Percentiles rank a stretch among this genome's conserved stretches.
These are phyloP conservation scores for Erythrobasidium hasegawianum DNA, from an alignment of 1,284 basidiomycete species.

Conservation along the genomic window DNA sequence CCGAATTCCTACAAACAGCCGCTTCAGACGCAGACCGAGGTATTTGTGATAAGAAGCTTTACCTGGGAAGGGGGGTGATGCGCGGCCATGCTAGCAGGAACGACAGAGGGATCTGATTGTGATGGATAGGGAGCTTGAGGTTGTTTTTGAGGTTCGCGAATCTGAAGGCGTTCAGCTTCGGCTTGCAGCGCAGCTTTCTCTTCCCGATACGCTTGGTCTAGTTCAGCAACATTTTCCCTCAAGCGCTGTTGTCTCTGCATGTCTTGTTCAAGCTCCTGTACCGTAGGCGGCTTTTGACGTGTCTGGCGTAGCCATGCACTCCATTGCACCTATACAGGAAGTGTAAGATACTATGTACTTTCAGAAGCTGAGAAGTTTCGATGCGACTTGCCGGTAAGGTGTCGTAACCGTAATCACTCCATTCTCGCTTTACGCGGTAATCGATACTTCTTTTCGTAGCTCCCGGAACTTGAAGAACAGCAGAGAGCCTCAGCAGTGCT, in stretches of 20 bases:
- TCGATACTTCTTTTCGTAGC: conserved; percentile 11
- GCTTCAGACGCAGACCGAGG: too few species aligned
- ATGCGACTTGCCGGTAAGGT: conserved; percentile 11
- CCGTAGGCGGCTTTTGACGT: conserved; percentile 22
- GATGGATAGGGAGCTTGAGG: conserved; percentile 15
- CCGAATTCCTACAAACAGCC: conserved; percentile 13
- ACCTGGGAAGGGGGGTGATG: conserved; percentile 28
- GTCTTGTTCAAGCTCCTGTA: conserved; percentile 29
- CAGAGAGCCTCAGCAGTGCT: background rate
- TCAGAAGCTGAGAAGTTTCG: background rate
- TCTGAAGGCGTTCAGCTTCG: conserved; percentile 19
- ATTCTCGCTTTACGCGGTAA: conserved; percentile 33
- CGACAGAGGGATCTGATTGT: conserved; percentile 21
- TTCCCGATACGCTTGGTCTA: conserved; percentile 21
- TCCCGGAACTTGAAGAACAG: conserved; percentile 9
- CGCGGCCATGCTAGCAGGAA: conserved; percentile 20
- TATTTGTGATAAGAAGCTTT: too few species aligned
- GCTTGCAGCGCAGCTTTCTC: conserved; percentile 14
- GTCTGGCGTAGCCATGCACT: conserved; percentile 29
- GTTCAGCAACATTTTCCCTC: conserved; percentile 16
- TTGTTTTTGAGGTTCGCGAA: conserved; percentile 4
- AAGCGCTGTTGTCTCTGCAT: conserved; percentile 9
- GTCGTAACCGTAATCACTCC: conserved; percentile 22
- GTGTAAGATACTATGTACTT: background rate
- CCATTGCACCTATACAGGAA: conserved; percentile 23